These are phyloP conservation scores for Gilbertella persicaria DNA, from an alignment of 371 early-diverging fungal genomes.

Conservation along the genomic window DNA sequence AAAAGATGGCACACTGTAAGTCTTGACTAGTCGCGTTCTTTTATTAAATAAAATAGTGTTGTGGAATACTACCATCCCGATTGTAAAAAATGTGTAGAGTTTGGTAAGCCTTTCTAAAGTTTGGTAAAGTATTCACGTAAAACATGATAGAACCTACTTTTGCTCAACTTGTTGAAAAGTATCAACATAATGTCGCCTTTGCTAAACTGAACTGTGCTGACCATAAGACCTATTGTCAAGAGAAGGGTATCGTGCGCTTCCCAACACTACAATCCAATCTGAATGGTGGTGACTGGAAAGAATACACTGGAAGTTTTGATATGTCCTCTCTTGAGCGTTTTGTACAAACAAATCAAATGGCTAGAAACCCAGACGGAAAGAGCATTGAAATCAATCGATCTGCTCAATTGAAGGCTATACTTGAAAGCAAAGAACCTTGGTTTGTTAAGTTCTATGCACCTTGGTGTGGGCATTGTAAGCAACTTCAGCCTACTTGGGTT, in stretches of 20 bases:
- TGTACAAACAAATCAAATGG: background rate
- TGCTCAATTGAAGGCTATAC: conserved; percentile 6
- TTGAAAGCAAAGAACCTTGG: conserved; percentile 48
- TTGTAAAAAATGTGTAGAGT: conserved; percentile 28
- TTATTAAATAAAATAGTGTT: conserved; percentile 23
- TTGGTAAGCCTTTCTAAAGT: conserved; percentile 26
- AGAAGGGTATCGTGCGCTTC: conserved; percentile 12
- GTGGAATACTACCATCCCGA: conserved; percentile 39
- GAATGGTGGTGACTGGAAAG: conserved; percentile 15
- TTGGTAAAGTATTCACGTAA: background rate
- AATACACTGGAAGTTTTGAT: conserved; percentile 5
- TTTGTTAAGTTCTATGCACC: conserved; percentile 85
- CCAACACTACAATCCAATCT: conserved; percentile 14
- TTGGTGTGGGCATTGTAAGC: conserved; percentile 89
- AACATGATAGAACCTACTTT: conserved; percentile 10
- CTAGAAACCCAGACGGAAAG: conserved; percentile 12
- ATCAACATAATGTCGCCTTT: conserved; percentile 7
- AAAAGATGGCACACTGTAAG: conserved; percentile 17
- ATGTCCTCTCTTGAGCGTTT: background rate
- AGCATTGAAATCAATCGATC: conserved; percentile 1
- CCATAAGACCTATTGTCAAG: conserved; percentile 8
- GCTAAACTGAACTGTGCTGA: conserved; percentile 16
- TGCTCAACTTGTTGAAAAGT: conserved; percentile 1
- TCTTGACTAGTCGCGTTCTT: background rate
- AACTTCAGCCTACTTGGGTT: conserved; percentile 77